A percentile compares a stretch with the other conserved stretches of the same genome.
These are phyloP conservation scores for Peronospora belbahrii DNA, from an alignment of 352 stramenopile genomes.

Conservation along the genomic window DNA sequence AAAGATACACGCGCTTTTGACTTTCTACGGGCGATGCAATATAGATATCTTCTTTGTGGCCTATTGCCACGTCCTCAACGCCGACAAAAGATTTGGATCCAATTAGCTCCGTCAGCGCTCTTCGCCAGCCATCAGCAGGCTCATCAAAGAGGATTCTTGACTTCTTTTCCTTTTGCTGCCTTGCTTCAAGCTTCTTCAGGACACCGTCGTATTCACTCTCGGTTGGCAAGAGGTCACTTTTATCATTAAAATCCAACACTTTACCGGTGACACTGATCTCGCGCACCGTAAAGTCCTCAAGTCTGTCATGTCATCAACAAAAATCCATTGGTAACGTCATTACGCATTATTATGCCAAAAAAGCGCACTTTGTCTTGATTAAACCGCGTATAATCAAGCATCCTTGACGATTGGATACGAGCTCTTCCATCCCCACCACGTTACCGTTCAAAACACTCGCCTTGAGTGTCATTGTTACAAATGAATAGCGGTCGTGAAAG, in stretches of 20 bases:
- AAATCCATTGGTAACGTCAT: not conserved
- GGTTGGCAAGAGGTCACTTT: conserved; percentile 24
- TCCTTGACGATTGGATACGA: conserved; percentile 16
- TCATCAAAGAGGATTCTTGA: conserved; percentile 45
- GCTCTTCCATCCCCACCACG: conserved; percentile 44
- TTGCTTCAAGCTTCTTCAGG: conserved; percentile 24
- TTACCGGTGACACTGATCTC: conserved; percentile 43
- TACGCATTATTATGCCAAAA: not conserved
- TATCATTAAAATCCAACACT: conserved; percentile 33
- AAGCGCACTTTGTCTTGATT: conserved; percentile 47
- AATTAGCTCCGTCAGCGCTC: conserved; percentile 30
- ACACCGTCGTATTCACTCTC: conserved; percentile 27
- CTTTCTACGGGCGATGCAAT: conserved; percentile 40
- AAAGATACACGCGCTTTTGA: conserved; percentile 50
- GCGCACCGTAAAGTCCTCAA: conserved; percentile 63
- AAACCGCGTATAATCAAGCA: conserved; percentile 18
- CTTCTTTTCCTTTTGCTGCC: conserved; percentile 29
- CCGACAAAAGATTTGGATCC: conserved; percentile 3
- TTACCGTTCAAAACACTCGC: conserved; percentile 4
- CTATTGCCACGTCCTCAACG: conserved; percentile 19
- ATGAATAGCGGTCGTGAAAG: not conserved
- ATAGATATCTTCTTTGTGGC: conserved; percentile 17
- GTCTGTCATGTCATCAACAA: conserved; percentile 9
- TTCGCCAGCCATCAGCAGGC: conserved; percentile 40
- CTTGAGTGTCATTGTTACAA: not conserved